phyloP scores from a whole-genome alignment of 345 rosid species.

The Gossypium mustelinum region DNA sequence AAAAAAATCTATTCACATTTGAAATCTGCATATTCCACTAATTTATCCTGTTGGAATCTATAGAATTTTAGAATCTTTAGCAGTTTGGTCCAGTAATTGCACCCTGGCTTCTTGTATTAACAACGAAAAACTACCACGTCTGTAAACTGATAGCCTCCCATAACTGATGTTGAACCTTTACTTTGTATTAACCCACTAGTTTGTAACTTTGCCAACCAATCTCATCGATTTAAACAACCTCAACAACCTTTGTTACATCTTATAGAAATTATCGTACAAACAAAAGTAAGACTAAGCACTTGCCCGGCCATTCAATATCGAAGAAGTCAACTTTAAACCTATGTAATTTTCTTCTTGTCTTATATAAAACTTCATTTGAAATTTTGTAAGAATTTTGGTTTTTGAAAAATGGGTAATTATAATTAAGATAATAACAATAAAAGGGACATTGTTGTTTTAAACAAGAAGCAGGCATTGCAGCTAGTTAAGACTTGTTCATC shows the following conservation, averaged over 20 bases:
- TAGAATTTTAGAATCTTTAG: neutral
- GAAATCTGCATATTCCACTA: too few species aligned
- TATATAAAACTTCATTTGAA: too few species aligned
- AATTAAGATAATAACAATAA: neutral
- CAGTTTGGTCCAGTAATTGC: neutral
- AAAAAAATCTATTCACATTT: too few species aligned
- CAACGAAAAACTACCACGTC: neutral
- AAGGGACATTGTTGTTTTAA: neutral
- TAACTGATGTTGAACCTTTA: neutral
- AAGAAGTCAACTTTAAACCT: neutral
- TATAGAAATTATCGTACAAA: neutral
- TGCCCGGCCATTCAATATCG: neutral
- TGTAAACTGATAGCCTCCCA: neutral
- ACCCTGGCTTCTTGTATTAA: neutral
- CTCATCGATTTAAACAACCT: neutral
- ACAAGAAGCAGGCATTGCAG: slow-evolving; percentile 1
- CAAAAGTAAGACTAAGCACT: neutral
- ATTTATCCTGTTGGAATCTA: neutral
- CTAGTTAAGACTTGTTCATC: neutral
- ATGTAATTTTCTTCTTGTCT: neutral
- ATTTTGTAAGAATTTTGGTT: neutral
- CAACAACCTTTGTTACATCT: neutral
- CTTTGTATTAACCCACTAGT: neutral
- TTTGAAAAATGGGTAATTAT: neutral
- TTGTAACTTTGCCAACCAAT: neutral